Evolutionary conservation across 805 yeast genomes (phyloP), one percentile per base, ranked within the genome.

Genomic region (Kodamaea hsintzibuensis): DNA sequence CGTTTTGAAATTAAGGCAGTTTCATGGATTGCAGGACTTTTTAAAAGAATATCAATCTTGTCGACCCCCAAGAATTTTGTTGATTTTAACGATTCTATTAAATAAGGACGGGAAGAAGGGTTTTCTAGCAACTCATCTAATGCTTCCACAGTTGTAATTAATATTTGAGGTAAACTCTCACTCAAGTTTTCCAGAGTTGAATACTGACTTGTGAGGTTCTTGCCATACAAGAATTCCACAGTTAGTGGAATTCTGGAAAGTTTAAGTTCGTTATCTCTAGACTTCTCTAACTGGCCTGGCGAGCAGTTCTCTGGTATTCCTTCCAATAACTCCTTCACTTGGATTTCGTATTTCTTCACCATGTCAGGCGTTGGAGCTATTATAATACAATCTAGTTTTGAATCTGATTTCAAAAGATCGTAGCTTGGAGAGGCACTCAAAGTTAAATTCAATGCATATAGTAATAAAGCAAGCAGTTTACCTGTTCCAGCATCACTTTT

Each of bases 331-430:
- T 22, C 17, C 9, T 30, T 19, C 2, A 58, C 50, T 48, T 56
- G 55, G 1, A 22, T 9, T 18, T 52, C 44, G 46, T 66, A 69
- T 42, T 62, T 55, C 7, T 55, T 55, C 2, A 68, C 60, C 22
- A 63, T 17, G 2, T 52, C 58, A 44, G 60, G 62, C 7, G 68
- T 64, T 4, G 72, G 72, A 5, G 63, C 71, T 7, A 69, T 35
- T 25, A 69, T 58, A 1, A 68, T 33, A 17, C 64, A 53, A 19
- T 67, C 66, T 1, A 60, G 46, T 1, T 53, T 52, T 2, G 55
- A 46, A 2, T 44, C 42, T 14, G 44, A 47, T 27, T 54, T 50
- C 27, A 60, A 52, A 3, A 50, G 10, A 9, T 60, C 60, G 38
- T 59, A 60, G 16, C 56, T 56, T 5, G 70, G 70, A 1, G 59